Evolutionary conservation across 2,329 filamentous ascomycete genomes (phyloP), one percentile per base, ranked within the genome.

Genomic region (Raffaelea arxii): DNA sequence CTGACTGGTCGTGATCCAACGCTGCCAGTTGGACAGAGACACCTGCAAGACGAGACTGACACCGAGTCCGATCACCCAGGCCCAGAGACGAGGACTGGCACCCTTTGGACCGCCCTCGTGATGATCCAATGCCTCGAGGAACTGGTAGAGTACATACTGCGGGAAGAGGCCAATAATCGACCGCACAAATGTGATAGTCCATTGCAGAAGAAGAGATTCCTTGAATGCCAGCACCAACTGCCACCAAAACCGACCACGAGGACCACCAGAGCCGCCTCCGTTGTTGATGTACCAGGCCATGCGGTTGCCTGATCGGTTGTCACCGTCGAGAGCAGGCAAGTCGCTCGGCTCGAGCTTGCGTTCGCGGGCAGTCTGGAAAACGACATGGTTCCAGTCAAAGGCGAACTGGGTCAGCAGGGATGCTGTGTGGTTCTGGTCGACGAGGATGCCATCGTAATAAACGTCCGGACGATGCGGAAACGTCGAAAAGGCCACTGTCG

Each of bases 401-500:
- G 55, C 54, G 19, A 61, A 51, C 12, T 54, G 53, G 4, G 53
- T 44, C 2, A 65, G 46, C 12, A 62, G 46, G 3, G 62, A 63
- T 2, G 58, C 53, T 3, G 61, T 59, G 27, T 60, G 50, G 44
- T 64, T 62, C 49, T 63, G 62, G 47, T 65, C 62, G n/a, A 65
- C 62, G 2, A 65, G 46, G 11, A 41, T 42, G 30, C 54, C 56
- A 1, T 52, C 49, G 42, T 59, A 47, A 44, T 56, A 65, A 25
- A 65, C 57, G 46, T 64, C 59, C 0, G 62, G 62, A 6, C 61
- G 60, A 12, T 60, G 60, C 3, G 58, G 59, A 25, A 63, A 57
- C 4, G 51, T 50, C 6, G 62, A 58, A 25, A 63, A 63, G 5
- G 57, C 52, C 7, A 55, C 43, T 18, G 53, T 48, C 4, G 55